Evolutionary conservation across 1,139 yeast species (phyloP), one percentile per base, ranked within the genome.

Genomic region (Yamadazyma siamensis): DNA sequence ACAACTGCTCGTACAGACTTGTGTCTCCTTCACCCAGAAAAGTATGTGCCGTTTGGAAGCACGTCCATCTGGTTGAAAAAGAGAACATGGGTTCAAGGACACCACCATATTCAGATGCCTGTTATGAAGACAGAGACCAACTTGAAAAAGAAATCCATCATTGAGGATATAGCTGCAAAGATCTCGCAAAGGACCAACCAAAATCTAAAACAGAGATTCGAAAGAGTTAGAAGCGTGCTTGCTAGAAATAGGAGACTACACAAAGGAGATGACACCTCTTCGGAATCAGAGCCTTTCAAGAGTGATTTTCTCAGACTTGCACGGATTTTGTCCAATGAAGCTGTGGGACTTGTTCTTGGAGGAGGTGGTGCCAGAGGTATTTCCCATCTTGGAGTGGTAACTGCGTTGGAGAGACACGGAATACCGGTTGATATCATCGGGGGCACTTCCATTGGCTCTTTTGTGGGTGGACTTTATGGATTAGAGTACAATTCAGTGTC

Each of bases 331-430:
- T 85, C 96, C 0, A 95, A 95, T 11, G 88, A 88, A 52, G 95
- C 96, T 0, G 87, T 91, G 22, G 98, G 97, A 0, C 64, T 91
- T 13, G 96, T 91, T 3, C 66, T 91, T 6, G 98, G 98, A 4
- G 98, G 98, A 10, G 98, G 98, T 26, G 98, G 98, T 18, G 95
- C 98, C 0, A 71, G 98, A 46, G 98, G 98, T 2, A 72, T 91
- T 11, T 77, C 96, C 6, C 98, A 91, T 52, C 71, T 89, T 28
- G 98, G 98, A 5, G 82, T 91, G 3, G 77, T 91, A n/a, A 77
- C 80, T 32, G 96, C 96, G 0, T 61, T 91, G n/a, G 97, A 91
- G 53, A 94, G 85, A 43, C 79, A 79, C 36, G 97, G 96, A 0
- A 85, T 91, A 7, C 98, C 98, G 0, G 79, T 91, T 26, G 98